Conservation (phyloP, 2,329 filamentous ascomycete species). For the Fusarium odoratissimum region DNA sequence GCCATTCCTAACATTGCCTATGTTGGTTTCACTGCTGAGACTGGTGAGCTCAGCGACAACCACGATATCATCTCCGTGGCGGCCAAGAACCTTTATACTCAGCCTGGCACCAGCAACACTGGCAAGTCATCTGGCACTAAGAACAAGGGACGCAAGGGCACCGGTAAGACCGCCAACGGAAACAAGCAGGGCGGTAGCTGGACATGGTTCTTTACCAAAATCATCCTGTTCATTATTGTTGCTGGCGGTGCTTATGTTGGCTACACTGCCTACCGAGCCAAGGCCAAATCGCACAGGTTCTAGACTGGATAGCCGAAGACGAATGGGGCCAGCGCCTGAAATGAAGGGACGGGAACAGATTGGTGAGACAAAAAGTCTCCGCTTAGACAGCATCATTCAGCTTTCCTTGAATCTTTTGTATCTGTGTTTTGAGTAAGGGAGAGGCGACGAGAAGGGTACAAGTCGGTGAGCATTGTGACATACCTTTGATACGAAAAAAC, state of each 20-base stretch:
- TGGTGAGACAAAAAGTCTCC: slow-evolving; percentile 17
- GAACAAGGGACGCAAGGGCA: slow-evolving; percentile 52
- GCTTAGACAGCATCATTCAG: slow-evolving; percentile 24
- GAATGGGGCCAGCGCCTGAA: neutral
- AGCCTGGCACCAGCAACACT: slow-evolving; percentile 57
- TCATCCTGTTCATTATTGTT: slow-evolving; percentile 78
- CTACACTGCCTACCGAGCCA: slow-evolving; percentile 83
- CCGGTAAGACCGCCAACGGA: slow-evolving; percentile 48
- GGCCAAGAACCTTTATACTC: slow-evolving; percentile 88
- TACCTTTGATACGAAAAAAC: slow-evolving; percentile 22
- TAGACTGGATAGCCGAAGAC: slow-evolving; percentile 47
- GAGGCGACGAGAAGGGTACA: slow-evolving; percentile 19
- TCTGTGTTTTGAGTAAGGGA: slow-evolving; percentile 32
- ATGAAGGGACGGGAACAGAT: slow-evolving; percentile 2
- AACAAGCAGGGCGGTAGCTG: slow-evolving; percentile 63
- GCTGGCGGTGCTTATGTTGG: slow-evolving; percentile 83
- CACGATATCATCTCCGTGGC: slow-evolving; percentile 93
- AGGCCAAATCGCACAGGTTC: slow-evolving; percentile 69
- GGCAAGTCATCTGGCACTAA: slow-evolving; percentile 52
- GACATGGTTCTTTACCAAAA: slow-evolving; percentile 80
- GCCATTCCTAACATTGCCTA: slow-evolving; percentile 83
- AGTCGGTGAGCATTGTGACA: slow-evolving; percentile 24
- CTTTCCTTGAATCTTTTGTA: slow-evolving; percentile 26
- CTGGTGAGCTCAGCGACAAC: slow-evolving; percentile 95
- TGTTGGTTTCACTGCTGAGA: slow-evolving; percentile 86